phyloP scores from a whole-genome alignment of 2,329 filamentous ascomycete genomes.

The Apiospora kogelbergensis region DNA sequence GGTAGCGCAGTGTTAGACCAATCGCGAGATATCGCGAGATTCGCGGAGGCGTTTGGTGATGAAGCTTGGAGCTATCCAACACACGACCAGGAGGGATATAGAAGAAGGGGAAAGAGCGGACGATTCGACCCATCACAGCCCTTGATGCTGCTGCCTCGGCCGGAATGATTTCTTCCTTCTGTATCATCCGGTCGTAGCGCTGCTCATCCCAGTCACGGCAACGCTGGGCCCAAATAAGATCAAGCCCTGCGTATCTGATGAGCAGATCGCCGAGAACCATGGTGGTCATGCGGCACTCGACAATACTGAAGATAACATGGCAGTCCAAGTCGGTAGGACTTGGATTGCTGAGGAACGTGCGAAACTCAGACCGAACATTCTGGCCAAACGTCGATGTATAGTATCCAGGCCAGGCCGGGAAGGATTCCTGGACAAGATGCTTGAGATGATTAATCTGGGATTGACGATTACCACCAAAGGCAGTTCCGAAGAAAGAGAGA shows the following conservation, averaged over 20 bases:
- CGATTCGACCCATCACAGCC: slow-evolving; percentile 9
- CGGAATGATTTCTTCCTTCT: background rate
- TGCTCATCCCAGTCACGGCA: slow-evolving; percentile 27
- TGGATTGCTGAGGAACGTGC: slow-evolving; percentile 16
- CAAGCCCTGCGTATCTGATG: slow-evolving; percentile 21
- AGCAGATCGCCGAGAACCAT: slow-evolving; percentile 25
- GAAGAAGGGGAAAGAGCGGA: slow-evolving; percentile 17
- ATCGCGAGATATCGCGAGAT: slow-evolving; percentile 19
- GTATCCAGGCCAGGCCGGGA: slow-evolving; percentile 24
- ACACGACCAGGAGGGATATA: slow-evolving; percentile 23
- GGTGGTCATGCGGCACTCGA: slow-evolving; percentile 28
- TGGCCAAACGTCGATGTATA: slow-evolving; percentile 22
- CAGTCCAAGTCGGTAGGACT: slow-evolving; percentile 18
- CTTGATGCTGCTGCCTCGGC: background rate
- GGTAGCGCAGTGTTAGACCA: slow-evolving; percentile 16
- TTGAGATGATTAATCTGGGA: slow-evolving; percentile 29
- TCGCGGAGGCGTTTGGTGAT: slow-evolving; percentile 10
- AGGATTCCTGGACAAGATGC: slow-evolving; percentile 27
- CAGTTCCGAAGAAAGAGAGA: slow-evolving; percentile 24
- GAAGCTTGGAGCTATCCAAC: background rate
- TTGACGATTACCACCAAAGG: slow-evolving; percentile 27
- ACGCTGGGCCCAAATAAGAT: slow-evolving; percentile 19
- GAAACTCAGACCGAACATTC: slow-evolving; percentile 17
- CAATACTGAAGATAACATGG: slow-evolving; percentile 27
- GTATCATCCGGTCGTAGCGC: slow-evolving; percentile 13